Conservation (phyloP, 1,284 basidiomycete genomes). For the Ganoderma lingzhi region DNA sequence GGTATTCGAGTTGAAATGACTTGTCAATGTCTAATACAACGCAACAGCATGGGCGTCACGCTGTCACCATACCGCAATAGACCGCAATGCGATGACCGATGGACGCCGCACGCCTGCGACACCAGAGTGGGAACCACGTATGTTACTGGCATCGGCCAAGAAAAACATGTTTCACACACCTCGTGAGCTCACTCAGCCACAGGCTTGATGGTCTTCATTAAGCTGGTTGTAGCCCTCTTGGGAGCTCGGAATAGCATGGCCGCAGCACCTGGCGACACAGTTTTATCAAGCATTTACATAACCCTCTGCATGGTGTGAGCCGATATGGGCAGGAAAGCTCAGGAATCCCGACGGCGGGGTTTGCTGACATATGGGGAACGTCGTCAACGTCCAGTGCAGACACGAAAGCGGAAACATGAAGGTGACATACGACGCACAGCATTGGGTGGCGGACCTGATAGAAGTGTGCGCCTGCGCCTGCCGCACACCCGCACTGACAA, state of each 20-base stretch:
- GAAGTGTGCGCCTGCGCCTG: not conserved
- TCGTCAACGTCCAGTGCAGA: conserved; percentile 1
- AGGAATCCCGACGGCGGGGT: not conserved
- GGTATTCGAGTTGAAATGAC: conserved; percentile 27
- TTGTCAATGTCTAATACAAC: conserved; percentile 24
- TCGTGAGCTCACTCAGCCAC: conserved; percentile 7
- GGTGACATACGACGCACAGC: conserved; percentile 22
- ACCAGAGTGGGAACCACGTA: not conserved
- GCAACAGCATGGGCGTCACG: conserved; percentile 22
- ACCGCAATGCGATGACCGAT: conserved; percentile 27
- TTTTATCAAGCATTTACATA: conserved; percentile 28
- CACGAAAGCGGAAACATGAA: conserved; percentile 11
- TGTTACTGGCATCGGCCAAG: conserved; percentile 6
- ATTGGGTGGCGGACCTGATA: conserved; percentile 14
- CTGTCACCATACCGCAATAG: conserved; percentile 20
- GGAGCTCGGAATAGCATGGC: conserved; percentile 8
- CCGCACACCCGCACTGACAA: not conserved
- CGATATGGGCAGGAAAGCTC: conserved; percentile 8
- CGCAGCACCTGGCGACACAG: conserved; percentile 25
- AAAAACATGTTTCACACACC: conserved; percentile 1
- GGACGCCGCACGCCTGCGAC: conserved; percentile 15
- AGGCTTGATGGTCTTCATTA: conserved; percentile 9
- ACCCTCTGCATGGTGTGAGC: conserved; percentile 16
- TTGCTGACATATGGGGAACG: conserved; percentile 1
- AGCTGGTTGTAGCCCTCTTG: not conserved